These are phyloP conservation scores for Trametes sp. DNA, from an alignment of 1,284 basidiomycete species.

Conservation along the genomic window DNA sequence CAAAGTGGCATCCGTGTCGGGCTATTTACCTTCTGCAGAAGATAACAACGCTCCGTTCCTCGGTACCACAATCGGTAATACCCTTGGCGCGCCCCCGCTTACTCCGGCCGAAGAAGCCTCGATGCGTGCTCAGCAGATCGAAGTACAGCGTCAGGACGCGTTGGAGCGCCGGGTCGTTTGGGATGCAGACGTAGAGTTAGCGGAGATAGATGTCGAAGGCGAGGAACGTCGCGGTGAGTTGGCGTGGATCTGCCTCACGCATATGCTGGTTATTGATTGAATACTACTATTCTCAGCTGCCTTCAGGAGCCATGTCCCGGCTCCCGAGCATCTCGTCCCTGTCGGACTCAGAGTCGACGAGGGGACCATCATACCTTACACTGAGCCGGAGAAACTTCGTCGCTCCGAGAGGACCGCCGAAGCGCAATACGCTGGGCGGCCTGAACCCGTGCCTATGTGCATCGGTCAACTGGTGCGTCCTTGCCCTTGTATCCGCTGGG, in stretches of 20 bases:
- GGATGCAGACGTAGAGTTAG: conserved; percentile 49
- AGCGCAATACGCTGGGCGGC: conserved; percentile 57
- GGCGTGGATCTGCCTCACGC: background rate
- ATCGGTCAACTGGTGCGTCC: conserved; percentile 61
- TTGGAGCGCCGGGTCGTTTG: conserved; percentile 52
- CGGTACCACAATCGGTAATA: conserved; percentile 52
- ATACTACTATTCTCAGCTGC: conserved; percentile 17
- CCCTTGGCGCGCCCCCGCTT: conserved; percentile 46
- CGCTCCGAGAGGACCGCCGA: conserved; percentile 41
- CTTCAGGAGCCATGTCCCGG: conserved; percentile 6
- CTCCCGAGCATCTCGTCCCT: conserved; percentile 32
- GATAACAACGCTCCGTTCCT: conserved; percentile 64
- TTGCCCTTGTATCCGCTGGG: background rate
- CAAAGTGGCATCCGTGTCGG: conserved; percentile 73
- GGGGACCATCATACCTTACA: conserved; percentile 40
- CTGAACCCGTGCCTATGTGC: conserved; percentile 60
- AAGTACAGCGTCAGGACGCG: conserved; percentile 59
- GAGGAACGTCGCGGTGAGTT: background rate
- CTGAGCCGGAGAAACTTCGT: conserved; percentile 49
- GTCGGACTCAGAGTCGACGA: conserved; percentile 44
- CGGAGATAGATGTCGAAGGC: conserved; percentile 34
- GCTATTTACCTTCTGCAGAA: conserved; percentile 71
- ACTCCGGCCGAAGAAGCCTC: conserved; percentile 64
- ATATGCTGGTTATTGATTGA: background rate
- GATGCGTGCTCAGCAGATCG: conserved; percentile 58